Evolutionary conservation across 2,329 filamentous ascomycete species (phyloP).

Genomic region (Massarina eburnea): DNA sequence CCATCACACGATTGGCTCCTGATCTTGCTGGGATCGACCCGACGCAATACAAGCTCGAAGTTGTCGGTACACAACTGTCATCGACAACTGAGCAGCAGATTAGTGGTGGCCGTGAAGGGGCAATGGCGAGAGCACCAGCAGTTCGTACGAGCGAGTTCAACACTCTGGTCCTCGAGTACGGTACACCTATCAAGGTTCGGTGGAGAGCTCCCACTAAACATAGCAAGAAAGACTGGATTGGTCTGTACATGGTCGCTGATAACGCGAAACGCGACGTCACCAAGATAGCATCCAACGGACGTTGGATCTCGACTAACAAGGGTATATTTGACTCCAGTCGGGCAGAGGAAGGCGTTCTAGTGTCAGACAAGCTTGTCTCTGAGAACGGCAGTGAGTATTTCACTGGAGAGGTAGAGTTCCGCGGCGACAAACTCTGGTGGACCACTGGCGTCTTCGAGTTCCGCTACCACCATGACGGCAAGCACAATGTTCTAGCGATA

Average conservation of each 20-base stretch:
- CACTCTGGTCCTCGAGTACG: constrained; percentile 82
- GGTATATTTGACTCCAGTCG: constrained; percentile 75
- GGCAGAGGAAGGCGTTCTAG: constrained; percentile 74
- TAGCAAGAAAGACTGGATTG: constrained; percentile 91
- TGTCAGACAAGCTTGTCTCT: constrained; percentile 63
- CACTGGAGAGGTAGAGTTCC: constrained; percentile 81
- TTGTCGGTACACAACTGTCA: constrained; percentile 64
- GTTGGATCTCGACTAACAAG: constrained; percentile 81
- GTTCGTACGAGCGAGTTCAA: constrained; percentile 63
- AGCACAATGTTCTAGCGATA: constrained; percentile 91
- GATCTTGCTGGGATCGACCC: constrained; percentile 79
- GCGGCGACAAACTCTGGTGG: constrained; percentile 96
- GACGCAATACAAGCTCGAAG: constrained; percentile 74
- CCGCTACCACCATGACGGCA: constrained; percentile 91
- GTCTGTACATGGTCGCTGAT: constrained; percentile 93
- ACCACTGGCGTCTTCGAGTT: constrained; percentile 95
- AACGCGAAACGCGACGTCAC: constrained; percentile 85
- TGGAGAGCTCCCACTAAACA: constrained; percentile 91
- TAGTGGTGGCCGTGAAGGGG: constrained; percentile 72
- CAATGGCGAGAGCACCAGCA: constrained; percentile 67
- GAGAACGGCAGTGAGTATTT: constrained; percentile 60
- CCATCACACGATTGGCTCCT: constrained; percentile 74
- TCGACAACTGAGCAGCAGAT: constrained; percentile 58
- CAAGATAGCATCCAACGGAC: constrained; percentile 79
- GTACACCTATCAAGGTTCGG: constrained; percentile 81